Percentiles rank a stretch among this genome's conserved stretches.
phyloP scores from a whole-genome alignment of 106 monocot genomes.

The Dendrobium nobile region DNA sequence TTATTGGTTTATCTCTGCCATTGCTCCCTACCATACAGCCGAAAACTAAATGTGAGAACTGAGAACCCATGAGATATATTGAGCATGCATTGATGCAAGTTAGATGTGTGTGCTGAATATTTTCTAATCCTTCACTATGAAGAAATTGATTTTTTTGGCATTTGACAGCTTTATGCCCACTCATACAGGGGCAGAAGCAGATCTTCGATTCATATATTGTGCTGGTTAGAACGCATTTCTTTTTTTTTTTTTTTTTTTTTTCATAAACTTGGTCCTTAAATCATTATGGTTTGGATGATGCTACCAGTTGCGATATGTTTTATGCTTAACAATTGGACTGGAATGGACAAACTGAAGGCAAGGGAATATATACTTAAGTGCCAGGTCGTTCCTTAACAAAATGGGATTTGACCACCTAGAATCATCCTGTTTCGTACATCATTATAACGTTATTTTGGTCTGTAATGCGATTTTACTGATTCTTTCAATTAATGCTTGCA shows the following conservation, averaged over 20 bases:
- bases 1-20: background rate
- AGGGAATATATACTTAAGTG: conserved; percentile 73
- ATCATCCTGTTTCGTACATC: background rate
- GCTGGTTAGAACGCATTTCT: conserved; percentile 60
- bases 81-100: background rate
- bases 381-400: conserved; percentile 42
- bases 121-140: background rate
- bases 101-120: background rate
- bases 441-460: background rate
- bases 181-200: conserved; percentile 80
- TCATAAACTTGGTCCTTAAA: background rate
- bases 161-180: conserved; percentile 81
- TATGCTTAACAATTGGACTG: conserved; percentile 76
- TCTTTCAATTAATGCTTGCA: conserved; percentile 26
- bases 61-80: background rate
- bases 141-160: background rate
- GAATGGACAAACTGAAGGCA: conserved; percentile 76
- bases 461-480: conserved; percentile 4
- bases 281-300: conserved; percentile 2
- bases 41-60: background rate
- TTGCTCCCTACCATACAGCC: background rate
- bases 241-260: background rate
- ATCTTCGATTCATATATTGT: conserved; percentile 97
- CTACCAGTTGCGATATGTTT: conserved; percentile 82
- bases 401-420: background rate